Evolutionary conservation across 2,329 filamentous ascomycete species (phyloP).

Genomic region (Xylariales sp.): DNA sequence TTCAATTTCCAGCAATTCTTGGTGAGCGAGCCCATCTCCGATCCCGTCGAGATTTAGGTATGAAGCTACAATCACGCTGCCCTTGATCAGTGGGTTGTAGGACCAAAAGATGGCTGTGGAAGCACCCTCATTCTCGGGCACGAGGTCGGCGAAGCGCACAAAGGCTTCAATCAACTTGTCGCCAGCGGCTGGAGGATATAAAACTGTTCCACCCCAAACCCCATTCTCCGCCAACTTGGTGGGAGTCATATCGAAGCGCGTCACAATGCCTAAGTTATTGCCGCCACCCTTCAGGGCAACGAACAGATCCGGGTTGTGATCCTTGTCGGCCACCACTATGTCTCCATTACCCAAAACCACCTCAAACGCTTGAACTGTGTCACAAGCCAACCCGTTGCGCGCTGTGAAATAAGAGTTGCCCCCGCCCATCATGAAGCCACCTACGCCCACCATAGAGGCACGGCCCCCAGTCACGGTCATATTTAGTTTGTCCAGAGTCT

Average conservation of each 20-base stretch:
- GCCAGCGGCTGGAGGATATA: background rate
- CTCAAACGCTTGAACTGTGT: constrained; percentile 26
- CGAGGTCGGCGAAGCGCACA: background rate
- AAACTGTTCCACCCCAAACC: constrained; percentile 1
- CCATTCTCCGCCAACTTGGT: constrained; percentile 8
- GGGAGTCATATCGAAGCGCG: constrained; percentile 9
- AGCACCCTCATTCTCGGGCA: background rate
- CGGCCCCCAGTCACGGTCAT: constrained; percentile 32
- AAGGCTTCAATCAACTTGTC: background rate
- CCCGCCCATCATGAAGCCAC: constrained; percentile 30
- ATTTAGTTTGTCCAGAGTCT: constrained; percentile 23
- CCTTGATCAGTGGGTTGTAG: background rate
- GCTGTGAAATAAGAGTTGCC: background rate
- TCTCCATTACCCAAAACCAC: constrained; percentile 34
- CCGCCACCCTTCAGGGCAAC: constrained; percentile 48
- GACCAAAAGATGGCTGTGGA: background rate
- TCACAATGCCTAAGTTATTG: constrained; percentile 40
- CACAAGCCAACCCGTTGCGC: background rate
- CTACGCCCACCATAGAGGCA: constrained; percentile 30
- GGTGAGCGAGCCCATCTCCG: too few relatives aligned
- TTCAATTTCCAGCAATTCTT: background rate
- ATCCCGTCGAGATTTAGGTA: too few relatives aligned
- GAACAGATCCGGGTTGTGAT: constrained; percentile 40
- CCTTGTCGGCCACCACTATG: constrained; percentile 31
- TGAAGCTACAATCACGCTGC: background rate